These are phyloP conservation scores for Pleurotus cornucopiae DNA, from an alignment of 768 basidiomycete genomes.

Conservation along the genomic window DNA sequence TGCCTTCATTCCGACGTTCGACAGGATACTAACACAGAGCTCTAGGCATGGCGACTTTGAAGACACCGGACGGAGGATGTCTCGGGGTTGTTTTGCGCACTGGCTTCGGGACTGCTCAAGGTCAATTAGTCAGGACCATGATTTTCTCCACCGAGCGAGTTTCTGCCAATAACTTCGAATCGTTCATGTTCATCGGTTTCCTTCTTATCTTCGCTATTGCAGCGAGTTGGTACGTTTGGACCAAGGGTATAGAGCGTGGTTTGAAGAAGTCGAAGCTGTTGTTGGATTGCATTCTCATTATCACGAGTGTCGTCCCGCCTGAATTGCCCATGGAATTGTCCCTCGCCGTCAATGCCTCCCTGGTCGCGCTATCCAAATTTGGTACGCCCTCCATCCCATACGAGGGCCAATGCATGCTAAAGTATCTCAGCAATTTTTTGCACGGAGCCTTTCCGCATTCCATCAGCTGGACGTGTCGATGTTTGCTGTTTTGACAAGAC, in stretches of 20 bases:
- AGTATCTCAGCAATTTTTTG: slow-evolving; percentile 85
- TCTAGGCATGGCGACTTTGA: slow-evolving; percentile 22
- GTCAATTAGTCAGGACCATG: slow-evolving; percentile 97
- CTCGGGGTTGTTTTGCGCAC: slow-evolving; percentile 91
- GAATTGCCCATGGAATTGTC: slow-evolving; percentile 98
- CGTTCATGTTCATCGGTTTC: slow-evolving; percentile 98
- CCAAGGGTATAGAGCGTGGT: slow-evolving; percentile 91
- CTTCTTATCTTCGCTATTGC: slow-evolving; percentile 96
- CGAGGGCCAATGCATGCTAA: background rate
- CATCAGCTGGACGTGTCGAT: slow-evolving; percentile 91
- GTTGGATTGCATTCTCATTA: slow-evolving; percentile 92
- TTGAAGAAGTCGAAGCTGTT: slow-evolving; percentile 94
- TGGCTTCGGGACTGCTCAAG: slow-evolving; percentile 96
- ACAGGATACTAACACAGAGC: background rate
- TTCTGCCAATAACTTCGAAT: slow-evolving; percentile 93
- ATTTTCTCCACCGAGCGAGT: slow-evolving; percentile 97
- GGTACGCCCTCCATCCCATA: slow-evolving; percentile 43
- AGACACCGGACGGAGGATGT: slow-evolving; percentile 89
- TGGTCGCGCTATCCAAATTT: slow-evolving; percentile 90
- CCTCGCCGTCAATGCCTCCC: slow-evolving; percentile 90
- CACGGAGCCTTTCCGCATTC: slow-evolving; percentile 98
- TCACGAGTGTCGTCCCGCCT: slow-evolving; percentile 96
- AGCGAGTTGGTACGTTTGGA: slow-evolving; percentile 98
- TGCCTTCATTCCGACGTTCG: background rate
- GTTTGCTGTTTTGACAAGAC: slow-evolving; percentile 99